phyloP scores from a whole-genome alignment of 495 filamentous ascomycete species.

The Trichoderma orchidacearum region DNA sequence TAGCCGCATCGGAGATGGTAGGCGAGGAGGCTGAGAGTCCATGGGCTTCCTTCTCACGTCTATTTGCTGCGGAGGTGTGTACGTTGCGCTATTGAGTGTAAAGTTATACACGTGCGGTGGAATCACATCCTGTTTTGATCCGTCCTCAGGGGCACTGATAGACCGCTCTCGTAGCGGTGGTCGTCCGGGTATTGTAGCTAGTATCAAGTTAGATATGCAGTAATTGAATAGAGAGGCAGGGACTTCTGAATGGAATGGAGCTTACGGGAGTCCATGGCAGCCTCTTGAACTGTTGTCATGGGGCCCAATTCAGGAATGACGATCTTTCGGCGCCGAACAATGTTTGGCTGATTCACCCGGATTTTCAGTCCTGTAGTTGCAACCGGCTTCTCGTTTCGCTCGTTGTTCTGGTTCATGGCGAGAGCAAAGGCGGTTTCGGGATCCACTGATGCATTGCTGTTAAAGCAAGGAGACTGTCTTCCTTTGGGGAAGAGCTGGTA shows the following conservation, averaged over 20 bases:
- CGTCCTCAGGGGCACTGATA: slow-evolving; percentile 43
- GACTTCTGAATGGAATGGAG: slow-evolving; percentile 2
- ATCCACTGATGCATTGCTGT: slow-evolving; percentile 30
- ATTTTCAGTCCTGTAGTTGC: slow-evolving; percentile 26
- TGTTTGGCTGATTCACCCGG: slow-evolving; percentile 36
- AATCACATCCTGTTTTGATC: not conserved
- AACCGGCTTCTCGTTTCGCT: slow-evolving; percentile 25
- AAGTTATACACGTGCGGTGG: not conserved
- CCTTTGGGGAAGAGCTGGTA: slow-evolving; percentile 40
- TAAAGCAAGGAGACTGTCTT: slow-evolving; percentile 18
- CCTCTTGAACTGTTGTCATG: slow-evolving; percentile 56
- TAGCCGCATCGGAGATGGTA: slow-evolving; percentile 31
- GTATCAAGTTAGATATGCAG: slow-evolving; percentile 12
- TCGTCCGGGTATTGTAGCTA: slow-evolving; percentile 62
- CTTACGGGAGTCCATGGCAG: slow-evolving; percentile 64
- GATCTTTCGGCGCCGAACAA: slow-evolving; percentile 43
- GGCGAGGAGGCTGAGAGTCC: not conserved
- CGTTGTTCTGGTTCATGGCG: slow-evolving; percentile 29
- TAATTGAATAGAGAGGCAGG: not conserved
- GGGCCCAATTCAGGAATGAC: slow-evolving; percentile 50
- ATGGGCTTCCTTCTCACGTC: not conserved
- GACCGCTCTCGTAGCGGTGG: slow-evolving; percentile 54
- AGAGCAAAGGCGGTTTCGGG: slow-evolving; percentile 33
- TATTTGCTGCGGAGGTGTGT: not conserved
- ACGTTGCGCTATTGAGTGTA: not conserved